Conservation (phyloP, 1,284 basidiomycete species). For the Leccinum fallax region DNA sequence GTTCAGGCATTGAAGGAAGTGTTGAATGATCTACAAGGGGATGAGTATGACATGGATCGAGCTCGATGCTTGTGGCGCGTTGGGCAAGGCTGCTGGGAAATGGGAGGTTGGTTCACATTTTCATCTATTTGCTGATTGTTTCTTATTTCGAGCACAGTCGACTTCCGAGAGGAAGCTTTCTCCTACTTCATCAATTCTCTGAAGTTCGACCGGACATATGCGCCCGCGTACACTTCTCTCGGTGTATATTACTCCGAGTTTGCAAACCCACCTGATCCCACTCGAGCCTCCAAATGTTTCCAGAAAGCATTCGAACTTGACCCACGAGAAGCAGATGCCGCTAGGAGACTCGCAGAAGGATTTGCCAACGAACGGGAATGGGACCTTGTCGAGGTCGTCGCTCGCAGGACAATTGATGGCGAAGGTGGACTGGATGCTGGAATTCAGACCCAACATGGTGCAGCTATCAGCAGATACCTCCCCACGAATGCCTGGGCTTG, state of each 20-base stretch:
- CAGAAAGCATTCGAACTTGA: constrained; percentile 99
- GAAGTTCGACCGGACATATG: constrained; percentile 77
- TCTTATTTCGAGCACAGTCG: constrained; percentile 35
- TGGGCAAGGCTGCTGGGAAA: constrained; percentile 78
- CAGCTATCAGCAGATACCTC: constrained; percentile 54
- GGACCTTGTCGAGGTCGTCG: constrained; percentile 94
- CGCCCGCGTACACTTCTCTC: constrained; percentile 92
- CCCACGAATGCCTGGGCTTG: constrained; percentile 96
- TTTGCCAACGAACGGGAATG: constrained; percentile 95
- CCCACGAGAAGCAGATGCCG: constrained; percentile 85
- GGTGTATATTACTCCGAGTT: constrained; percentile 87
- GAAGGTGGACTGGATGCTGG: constrained; percentile 80
- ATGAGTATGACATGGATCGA: constrained; percentile 57
- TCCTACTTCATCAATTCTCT: constrained; percentile 83
- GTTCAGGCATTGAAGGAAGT: constrained; percentile 61
- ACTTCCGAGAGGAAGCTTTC: constrained; percentile 66
- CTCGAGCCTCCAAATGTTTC: constrained; percentile 93
- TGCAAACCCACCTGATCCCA: constrained; percentile 74
- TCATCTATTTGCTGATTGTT: neutral
- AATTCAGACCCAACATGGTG: constrained; percentile 47
- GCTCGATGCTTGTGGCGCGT: constrained; percentile 86
- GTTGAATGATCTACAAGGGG: constrained; percentile 52
- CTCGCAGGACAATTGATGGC: constrained; percentile 89
- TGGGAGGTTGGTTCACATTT: constrained; percentile 58
- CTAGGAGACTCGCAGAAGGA: constrained; percentile 79